phyloP scores from a whole-genome alignment of 495 filamentous ascomycete genomes.

The Filosporella fistucella region DNA sequence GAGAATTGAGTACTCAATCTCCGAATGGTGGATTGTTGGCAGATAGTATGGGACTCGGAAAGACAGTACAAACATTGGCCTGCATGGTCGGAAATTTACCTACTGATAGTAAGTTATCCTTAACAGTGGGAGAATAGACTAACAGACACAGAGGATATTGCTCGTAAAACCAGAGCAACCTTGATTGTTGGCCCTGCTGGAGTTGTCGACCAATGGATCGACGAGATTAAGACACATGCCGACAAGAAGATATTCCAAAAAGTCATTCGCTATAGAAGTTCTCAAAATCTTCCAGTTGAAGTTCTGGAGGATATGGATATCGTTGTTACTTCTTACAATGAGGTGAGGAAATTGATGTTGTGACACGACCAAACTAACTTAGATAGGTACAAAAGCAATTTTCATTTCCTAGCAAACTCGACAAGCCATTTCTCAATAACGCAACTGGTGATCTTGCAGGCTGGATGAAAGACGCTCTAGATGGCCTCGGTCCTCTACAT shows the following conservation, averaged over 20 bases:
- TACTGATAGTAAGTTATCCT: neutral
- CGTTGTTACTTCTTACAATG: slow-evolving; percentile 47
- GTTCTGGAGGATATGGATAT: slow-evolving; percentile 20
- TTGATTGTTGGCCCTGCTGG: slow-evolving; percentile 50
- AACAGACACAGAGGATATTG: slow-evolving; percentile 8
- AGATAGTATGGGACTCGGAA: slow-evolving; percentile 64
- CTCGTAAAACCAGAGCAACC: slow-evolving; percentile 19
- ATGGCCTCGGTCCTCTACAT: slow-evolving; percentile 65
- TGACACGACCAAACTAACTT: too few species aligned
- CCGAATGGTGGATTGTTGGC: slow-evolving; percentile 52
- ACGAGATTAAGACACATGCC: slow-evolving; percentile 37
- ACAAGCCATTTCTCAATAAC: neutral
- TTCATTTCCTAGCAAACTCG: slow-evolving; percentile 14
- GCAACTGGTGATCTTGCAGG: slow-evolving; percentile 5
- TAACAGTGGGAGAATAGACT: neutral
- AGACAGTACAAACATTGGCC: slow-evolving; percentile 47
- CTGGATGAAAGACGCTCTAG: slow-evolving; percentile 57
- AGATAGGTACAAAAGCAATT: too few species aligned
- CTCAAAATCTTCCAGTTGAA: neutral
- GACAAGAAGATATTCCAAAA: slow-evolving; percentile 13
- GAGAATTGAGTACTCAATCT: slow-evolving; percentile 36
- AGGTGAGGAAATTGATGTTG: slow-evolving; percentile 42
- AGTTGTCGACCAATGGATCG: slow-evolving; percentile 51
- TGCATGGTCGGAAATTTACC: slow-evolving; percentile 44
- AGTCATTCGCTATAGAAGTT: slow-evolving; percentile 23